Evolutionary conservation across 2,329 filamentous ascomycete genomes (phyloP), one percentile per base, ranked within the genome.

Genomic region (Zymoseptoria pseudotritici): DNA sequence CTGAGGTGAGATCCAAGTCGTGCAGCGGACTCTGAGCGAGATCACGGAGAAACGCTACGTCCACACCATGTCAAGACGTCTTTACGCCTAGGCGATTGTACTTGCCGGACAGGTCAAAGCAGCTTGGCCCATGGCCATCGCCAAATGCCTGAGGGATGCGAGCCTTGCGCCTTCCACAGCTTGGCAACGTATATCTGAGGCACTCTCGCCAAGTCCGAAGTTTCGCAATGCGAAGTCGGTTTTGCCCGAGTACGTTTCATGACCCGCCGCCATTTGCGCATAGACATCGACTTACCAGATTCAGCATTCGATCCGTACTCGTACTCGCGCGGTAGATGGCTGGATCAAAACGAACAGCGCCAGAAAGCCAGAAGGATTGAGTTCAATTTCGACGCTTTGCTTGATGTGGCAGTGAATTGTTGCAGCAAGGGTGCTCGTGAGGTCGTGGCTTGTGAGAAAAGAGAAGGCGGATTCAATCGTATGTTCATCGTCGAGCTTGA

Each of bases 381-480:
- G 5, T 79, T 80, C 60, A 66, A 78, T 61, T 77, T 78, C 58
- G 60, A 70, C 21, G 71, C 71, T 26, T 73, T 79, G 49, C 73
- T 73, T 63, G 60, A 67, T 50, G 73, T 64, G 56, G 70, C 75
- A 11, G 60, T 78, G 36, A 67, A 71, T 52, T 63, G 76, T 52
- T 63, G 76, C 42, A 75, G 71, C 61, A 73, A 73, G 46, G 71
- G 68, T 50, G 74, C 76, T 49, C 68, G 42, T 11, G 64, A 63
- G 9, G 70, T 80, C 50, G 60, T 59, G 57, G 66, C 58, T 17
- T 78, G 67, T 60, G 68, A 74, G 55, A 80, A 80, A 67, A 70
- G 73, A 54, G 77, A 80, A 69, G 76, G 78, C 4, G 72, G 74
- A 1, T 79, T 74, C 61, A 80, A 79, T 58, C 67, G 75, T 64